Evolutionary conservation across 2,329 filamentous ascomycete genomes (phyloP).

Genomic region (Elsinoe batatas): DNA sequence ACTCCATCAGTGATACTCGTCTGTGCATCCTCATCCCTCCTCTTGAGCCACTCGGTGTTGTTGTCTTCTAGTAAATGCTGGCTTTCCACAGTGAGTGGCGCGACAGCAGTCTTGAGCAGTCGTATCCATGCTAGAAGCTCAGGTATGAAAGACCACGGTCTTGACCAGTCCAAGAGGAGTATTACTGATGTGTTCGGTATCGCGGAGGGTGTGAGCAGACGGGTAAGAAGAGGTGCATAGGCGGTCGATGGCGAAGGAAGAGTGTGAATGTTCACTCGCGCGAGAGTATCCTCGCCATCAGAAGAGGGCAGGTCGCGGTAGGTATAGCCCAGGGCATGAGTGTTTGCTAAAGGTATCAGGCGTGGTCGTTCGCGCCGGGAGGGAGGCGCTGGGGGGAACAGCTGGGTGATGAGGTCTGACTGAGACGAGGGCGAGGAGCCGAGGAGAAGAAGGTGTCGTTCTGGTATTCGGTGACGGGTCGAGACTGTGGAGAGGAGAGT

Average conservation of each 20-base stretch:
- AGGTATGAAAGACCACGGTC: slow-evolving; percentile 85
- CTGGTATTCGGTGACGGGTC: slow-evolving; percentile 77
- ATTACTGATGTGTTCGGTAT: slow-evolving; percentile 68
- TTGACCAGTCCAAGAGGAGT: slow-evolving; percentile 88
- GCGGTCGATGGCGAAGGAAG: slow-evolving; percentile 75
- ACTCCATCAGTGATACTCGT: slow-evolving; percentile 36
- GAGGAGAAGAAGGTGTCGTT: slow-evolving; percentile 82
- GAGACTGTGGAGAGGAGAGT: slow-evolving; percentile 86
- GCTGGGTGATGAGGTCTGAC: slow-evolving; percentile 62
- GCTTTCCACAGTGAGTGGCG: slow-evolving; percentile 62
- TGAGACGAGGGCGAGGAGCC: slow-evolving; percentile 77
- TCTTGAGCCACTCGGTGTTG: slow-evolving; percentile 69
- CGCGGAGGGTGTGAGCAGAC: slow-evolving; percentile 72
- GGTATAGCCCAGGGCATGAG: slow-evolving; percentile 86
- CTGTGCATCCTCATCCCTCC: slow-evolving; percentile 48
- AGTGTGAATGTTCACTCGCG: slow-evolving; percentile 79
- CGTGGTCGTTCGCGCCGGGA: slow-evolving; percentile 16
- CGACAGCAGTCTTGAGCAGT: slow-evolving; percentile 66
- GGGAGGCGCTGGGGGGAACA: slow-evolving; percentile 25
- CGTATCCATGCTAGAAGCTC: slow-evolving; percentile 85
- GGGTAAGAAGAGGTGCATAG: slow-evolving; percentile 72
- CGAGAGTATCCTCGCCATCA: slow-evolving; percentile 88
- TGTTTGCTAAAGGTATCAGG: slow-evolving; percentile 66
- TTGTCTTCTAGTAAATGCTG: slow-evolving; percentile 80
- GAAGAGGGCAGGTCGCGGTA: slow-evolving; percentile 91